These are phyloP conservation scores for Prorocentrum cordatum DNA, from an alignment of 169 alveolate species.

Conservation along the genomic window DNA sequence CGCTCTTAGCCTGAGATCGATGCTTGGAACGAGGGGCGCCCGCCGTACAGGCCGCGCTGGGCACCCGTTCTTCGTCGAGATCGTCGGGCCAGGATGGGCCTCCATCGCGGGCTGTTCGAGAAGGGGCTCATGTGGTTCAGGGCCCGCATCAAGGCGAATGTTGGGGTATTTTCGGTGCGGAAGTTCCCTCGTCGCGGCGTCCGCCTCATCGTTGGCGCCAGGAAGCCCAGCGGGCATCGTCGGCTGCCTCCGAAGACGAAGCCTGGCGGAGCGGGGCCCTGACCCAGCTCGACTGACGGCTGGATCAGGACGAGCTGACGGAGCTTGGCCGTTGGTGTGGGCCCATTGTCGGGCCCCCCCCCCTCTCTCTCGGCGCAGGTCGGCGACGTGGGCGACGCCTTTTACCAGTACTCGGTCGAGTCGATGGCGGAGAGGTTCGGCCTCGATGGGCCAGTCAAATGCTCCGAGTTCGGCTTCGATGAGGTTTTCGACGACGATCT, in stretches of 20 bases:
- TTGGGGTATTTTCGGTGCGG: neutral
- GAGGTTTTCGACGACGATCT: too few relatives aligned
- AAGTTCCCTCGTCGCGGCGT: neutral
- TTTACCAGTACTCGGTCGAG: too few relatives aligned
- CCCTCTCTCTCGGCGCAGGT: too few relatives aligned
- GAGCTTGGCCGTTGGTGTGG: neutral
- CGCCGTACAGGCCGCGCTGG: neutral
- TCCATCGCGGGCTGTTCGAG: neutral
- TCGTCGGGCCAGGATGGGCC: neutral
- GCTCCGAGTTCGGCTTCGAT: too few relatives aligned
- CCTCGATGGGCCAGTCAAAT: too few relatives aligned
- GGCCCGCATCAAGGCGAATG: neutral
- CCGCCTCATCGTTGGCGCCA: neutral
- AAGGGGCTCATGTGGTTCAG: neutral
- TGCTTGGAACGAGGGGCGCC: neutral
- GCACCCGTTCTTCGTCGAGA: neutral
- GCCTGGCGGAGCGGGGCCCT: slow-evolving; percentile 13
- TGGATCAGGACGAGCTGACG: neutral
- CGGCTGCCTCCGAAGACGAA: neutral
- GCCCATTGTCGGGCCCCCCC: neutral
- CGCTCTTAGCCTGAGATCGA: neutral
- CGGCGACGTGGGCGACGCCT: too few relatives aligned
- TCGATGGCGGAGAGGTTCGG: too few relatives aligned
- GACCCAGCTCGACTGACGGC: neutral
- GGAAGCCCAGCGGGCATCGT: neutral